These are phyloP conservation scores for Pestalotiopsis sp. DNA, from an alignment of 2,329 filamentous ascomycete species.

Conservation along the genomic window DNA sequence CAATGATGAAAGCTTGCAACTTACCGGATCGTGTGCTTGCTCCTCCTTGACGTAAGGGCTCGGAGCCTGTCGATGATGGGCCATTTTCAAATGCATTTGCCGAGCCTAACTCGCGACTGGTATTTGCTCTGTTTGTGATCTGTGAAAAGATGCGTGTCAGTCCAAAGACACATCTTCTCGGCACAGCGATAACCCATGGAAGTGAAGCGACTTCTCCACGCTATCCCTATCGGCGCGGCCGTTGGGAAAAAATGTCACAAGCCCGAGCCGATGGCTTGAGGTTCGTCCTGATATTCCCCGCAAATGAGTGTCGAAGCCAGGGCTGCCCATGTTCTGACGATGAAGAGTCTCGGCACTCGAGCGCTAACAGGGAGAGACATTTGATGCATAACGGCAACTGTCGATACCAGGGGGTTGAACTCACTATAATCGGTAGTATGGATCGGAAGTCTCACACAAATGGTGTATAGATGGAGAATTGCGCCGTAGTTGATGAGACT, in stretches of 20 bases:
- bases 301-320: conserved; percentile 2
- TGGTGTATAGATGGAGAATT: no score
- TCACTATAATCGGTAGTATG: background rate
- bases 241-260: conserved; percentile 23
- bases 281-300: conserved; percentile 7
- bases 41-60: conserved; percentile 46
- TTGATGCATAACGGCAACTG: background rate
- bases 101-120: conserved; percentile 15
- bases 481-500: no score
- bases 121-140: conserved; percentile 14
- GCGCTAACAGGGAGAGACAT: conserved; percentile 3
- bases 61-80: conserved; percentile 45
- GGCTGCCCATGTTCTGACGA: conserved; percentile 8
- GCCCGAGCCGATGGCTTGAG: conserved; percentile 1
- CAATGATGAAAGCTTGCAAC: conserved; percentile 29
- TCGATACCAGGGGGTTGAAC: background rate
- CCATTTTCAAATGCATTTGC: conserved; percentile 47
- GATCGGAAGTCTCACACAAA: no score
- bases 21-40: conserved; percentile 42
- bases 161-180: conserved; percentile 11
- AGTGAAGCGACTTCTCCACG: conserved; percentile 25
- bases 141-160: conserved; percentile 9
- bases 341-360: background rate
- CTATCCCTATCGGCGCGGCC: conserved; percentile 24
- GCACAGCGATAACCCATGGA: conserved; percentile 29